Percentiles rank a stretch among this genome's conserved stretches.
Conservation (phyloP, 176 grass and related monocot species). For the Typha latifolia region DNA sequence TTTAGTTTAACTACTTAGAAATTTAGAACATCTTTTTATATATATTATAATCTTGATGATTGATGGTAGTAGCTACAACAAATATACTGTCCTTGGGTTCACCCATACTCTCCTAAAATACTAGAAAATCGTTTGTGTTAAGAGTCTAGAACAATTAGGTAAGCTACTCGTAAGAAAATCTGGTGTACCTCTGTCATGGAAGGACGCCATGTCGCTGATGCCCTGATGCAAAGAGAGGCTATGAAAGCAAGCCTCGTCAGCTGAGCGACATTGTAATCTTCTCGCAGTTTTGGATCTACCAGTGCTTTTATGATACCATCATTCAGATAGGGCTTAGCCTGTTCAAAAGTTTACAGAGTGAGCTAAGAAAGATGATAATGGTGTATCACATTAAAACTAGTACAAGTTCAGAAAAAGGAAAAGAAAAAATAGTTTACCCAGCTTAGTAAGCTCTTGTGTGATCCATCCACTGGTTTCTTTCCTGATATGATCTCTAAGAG, state of each 20-base stretch:
- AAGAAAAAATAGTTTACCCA: slow-evolving; percentile 35
- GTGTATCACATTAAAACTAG: not conserved
- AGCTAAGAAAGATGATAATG: not conserved
- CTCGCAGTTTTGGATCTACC: slow-evolving; percentile 63
- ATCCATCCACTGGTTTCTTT: slow-evolving; percentile 75
- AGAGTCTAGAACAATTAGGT: slow-evolving; percentile 8
- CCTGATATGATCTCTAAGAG: slow-evolving; percentile 94
- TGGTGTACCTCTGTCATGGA: slow-evolving; percentile 79
- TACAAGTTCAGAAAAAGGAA: not conserved
- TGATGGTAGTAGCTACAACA: too few relatives aligned
- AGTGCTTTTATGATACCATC: slow-evolving; percentile 60
- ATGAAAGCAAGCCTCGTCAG: slow-evolving; percentile 69
- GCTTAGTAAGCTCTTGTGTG: slow-evolving; percentile 74
- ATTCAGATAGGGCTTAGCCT: slow-evolving; percentile 82
- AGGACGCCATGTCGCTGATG: slow-evolving; percentile 55
- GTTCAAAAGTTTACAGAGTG: not conserved
- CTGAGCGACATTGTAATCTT: slow-evolving; percentile 57
- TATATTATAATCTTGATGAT: too few relatives aligned
- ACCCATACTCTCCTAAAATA: slow-evolving; percentile 1
- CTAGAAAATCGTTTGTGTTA: slow-evolving; percentile 8
- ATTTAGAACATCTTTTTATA: too few relatives aligned
- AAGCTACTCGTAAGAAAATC: slow-evolving; percentile 8
- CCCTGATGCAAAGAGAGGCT: slow-evolving; percentile 69
- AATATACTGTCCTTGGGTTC: too few relatives aligned
- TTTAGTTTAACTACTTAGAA: too few relatives aligned